These are phyloP conservation scores for Lepidium sativum DNA, from an alignment of 345 rosid species.

Conservation along the genomic window DNA sequence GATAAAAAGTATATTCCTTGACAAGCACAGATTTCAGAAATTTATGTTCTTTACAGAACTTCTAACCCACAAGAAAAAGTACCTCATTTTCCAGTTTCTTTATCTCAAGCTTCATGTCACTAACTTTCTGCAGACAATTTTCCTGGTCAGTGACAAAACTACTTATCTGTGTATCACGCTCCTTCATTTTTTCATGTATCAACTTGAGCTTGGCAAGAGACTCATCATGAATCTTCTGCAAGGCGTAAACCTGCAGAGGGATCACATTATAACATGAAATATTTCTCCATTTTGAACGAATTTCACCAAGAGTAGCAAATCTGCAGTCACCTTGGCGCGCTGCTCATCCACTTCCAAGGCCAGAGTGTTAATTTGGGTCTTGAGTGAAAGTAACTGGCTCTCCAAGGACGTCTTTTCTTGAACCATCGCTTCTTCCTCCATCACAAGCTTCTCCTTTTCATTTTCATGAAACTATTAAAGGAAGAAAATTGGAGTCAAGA, in stretches of 20 bases:
- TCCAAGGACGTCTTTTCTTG: slow-evolving; percentile 62
- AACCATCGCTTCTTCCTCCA: slow-evolving; percentile 77
- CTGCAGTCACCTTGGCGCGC: slow-evolving; percentile 47
- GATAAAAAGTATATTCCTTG: slow-evolving; percentile 2
- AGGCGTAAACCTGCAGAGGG: slow-evolving; percentile 52
- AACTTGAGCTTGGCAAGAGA: slow-evolving; percentile 60
- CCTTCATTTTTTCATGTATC: slow-evolving; percentile 74
- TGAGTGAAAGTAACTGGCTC: slow-evolving; percentile 54
- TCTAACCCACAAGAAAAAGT: background rate
- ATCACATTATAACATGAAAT: slow-evolving; percentile 8
- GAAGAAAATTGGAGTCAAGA: background rate
- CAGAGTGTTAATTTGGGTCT: slow-evolving; percentile 48
- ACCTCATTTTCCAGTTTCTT: slow-evolving; percentile 99
- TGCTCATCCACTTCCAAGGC: slow-evolving; percentile 64
- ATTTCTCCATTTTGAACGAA: background rate
- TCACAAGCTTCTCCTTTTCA: slow-evolving; percentile 66
- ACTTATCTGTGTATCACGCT: slow-evolving; percentile 84
- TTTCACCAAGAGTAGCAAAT: background rate
- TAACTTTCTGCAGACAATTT: slow-evolving; percentile 56
- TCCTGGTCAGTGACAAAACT: slow-evolving; percentile 59
- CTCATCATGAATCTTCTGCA: slow-evolving; percentile 45
- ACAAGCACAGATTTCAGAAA: slow-evolving; percentile 6
- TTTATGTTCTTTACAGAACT: background rate
- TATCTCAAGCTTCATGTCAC: slow-evolving; percentile 72
- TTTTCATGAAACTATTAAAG: slow-evolving; percentile 54